Percentiles rank a stretch among this genome's conserved stretches.
Conservation (phyloP, 1,284 basidiomycete genomes). For the Ustilago bromivora region DNA sequence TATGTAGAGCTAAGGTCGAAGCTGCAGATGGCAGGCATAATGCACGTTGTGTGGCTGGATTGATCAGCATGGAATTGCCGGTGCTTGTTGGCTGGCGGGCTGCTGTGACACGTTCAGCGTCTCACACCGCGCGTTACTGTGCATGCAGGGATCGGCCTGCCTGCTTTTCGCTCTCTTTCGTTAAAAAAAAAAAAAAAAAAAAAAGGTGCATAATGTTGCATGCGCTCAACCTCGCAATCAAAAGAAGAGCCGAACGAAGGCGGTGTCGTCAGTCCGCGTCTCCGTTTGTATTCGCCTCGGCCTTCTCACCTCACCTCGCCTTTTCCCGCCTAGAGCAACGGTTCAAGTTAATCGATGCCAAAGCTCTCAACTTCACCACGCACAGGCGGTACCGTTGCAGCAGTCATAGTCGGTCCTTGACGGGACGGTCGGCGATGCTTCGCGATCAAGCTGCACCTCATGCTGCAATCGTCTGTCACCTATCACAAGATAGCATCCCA, state of each 20-base stretch:
- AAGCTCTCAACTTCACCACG: not conserved
- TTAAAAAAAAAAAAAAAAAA: not conserved
- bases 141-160: constrained; percentile 15
- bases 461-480: not conserved
- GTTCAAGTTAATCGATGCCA: not conserved
- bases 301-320: not conserved
- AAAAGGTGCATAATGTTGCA: not conserved
- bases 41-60: constrained; percentile 1
- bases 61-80: not conserved
- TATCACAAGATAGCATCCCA: not conserved
- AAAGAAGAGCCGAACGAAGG: constrained; percentile 16
- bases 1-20: not conserved
- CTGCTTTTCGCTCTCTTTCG: constrained; percentile 5
- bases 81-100: too few species aligned
- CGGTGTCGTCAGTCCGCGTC: constrained; percentile 13
- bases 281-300: not conserved
- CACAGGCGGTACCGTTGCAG: not conserved
- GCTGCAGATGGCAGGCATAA: not conserved
- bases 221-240: constrained; percentile 1
- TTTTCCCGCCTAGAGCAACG: not conserved
- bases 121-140: not conserved
- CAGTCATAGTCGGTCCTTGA: not conserved
- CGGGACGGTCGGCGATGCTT: not conserved
- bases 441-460: constrained; percentile 3
- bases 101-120: not conserved